These are phyloP conservation scores for Blakeslea trispora DNA, from an alignment of 371 early-diverging fungal genomes.

Conservation along the genomic window DNA sequence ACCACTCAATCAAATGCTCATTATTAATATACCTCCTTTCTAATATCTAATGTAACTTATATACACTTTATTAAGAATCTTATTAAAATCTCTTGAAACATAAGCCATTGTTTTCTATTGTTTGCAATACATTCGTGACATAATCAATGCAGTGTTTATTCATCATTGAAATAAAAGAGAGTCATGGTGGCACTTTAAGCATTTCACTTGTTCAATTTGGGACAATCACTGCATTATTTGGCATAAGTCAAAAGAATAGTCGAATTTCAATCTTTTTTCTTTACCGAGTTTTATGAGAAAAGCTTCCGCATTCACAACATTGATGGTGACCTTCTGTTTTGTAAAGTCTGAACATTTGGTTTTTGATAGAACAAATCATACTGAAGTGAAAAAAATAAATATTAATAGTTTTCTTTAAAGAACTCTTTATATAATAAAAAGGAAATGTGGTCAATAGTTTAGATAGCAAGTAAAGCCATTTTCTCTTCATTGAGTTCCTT, in stretches of 20 bases:
- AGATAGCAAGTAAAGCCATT: constrained; percentile 17
- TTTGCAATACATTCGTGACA: too few relatives aligned
- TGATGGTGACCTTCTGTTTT: neutral
- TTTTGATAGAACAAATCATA: too few relatives aligned
- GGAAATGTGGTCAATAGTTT: neutral
- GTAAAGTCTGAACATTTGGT: neutral
- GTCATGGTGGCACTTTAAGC: too few relatives aligned
- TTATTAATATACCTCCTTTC: neutral
- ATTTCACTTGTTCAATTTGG: constrained; percentile 4
- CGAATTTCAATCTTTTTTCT: too few relatives aligned
- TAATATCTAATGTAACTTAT: neutral
- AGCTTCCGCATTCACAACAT: constrained; percentile 8
- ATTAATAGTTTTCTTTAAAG: too few relatives aligned
- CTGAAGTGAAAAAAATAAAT: too few relatives aligned
- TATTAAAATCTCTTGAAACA: too few relatives aligned
- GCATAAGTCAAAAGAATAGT: neutral
- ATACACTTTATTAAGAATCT: too few relatives aligned
- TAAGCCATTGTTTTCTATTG: too few relatives aligned
- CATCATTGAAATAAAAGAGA: too few relatives aligned
- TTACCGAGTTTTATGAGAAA: constrained; percentile 10
- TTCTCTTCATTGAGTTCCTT: constrained; percentile 60
- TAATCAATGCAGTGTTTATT: too few relatives aligned
- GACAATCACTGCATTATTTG: constrained; percentile 1
- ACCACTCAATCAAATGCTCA: neutral
- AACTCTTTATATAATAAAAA: neutral